Base-by-base conservation (phyloP, 2,329 filamentous ascomycete genomes). In the Podosphaera aphanis region DNA sequence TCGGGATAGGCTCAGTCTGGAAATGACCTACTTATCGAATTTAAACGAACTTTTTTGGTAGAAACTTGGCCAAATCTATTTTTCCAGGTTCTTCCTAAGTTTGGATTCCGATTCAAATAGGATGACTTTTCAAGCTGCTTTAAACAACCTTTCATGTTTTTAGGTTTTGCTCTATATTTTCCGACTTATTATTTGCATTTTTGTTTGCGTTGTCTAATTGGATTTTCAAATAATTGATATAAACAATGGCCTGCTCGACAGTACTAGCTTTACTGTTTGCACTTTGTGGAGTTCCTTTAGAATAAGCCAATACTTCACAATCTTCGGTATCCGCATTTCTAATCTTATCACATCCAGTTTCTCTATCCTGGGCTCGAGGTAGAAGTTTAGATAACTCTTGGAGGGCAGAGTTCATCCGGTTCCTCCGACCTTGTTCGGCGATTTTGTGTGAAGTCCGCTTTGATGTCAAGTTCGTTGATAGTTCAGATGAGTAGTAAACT, bases 361-460 rank as follows among this genome's bases (percentile, higher is more conserved):
- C 58, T 38, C 66, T 64, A 43, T 59, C 64, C 44, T 60, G 63
- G 39, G 63, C 62, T 52, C 66, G 61, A 0, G 90, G 88, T n/a
- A 98, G 66, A 2, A 98, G 67, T 0, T 77, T 71, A 44, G 90
- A 85, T 61, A 98, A 93, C 60, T 94, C 81, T 54, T 88, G 83
- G 19, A 98, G 66, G 0, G 90, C 90, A 46, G 78, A 81, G 60
- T 98, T 98, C 63, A 98, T 95, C 42, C 90, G 76, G 59, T 98
- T 95, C 48, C 90, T 71, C 42, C 90, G 77, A 5, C 90, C 90
- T 64, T 98, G 90, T 63, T 98, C 90, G 16, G 90, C 90, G 52
- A 98, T 83, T 63, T 98, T 98, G 65, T 98, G 90, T 38, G 85
- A 93, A 1, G 90, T 95, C 45, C 88, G 79, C 65, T 98, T 98